These are phyloP conservation scores for Mycena latifolia DNA, from an alignment of 768 basidiomycete genomes.

Conservation along the genomic window DNA sequence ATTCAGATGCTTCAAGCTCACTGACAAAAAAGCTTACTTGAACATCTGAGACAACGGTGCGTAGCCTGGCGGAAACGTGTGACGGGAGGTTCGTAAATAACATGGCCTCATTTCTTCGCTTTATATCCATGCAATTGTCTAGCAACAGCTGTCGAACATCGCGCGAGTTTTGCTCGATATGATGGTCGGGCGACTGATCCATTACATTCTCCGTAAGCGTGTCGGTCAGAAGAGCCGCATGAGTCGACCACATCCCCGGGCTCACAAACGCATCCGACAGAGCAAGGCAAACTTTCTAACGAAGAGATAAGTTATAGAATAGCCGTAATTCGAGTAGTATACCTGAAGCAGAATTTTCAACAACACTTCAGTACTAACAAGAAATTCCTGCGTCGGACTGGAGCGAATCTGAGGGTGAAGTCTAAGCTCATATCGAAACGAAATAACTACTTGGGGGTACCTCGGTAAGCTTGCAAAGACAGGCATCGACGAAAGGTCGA, in stretches of 20 bases:
- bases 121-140: slow-evolving; percentile 77
- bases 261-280: slow-evolving; percentile 81
- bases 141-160: slow-evolving; percentile 63
- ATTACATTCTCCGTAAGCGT: slow-evolving; percentile 59
- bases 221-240: slow-evolving; percentile 61
- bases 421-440: not conserved
- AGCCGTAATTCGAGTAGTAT: slow-evolving; percentile 25
- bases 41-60: slow-evolving; percentile 68
- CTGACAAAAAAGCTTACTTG: slow-evolving; percentile 50
- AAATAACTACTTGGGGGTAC: slow-evolving; percentile 45
- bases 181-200: slow-evolving; percentile 44
- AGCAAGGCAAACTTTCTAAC: slow-evolving; percentile 76
- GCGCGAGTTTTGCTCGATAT: slow-evolving; percentile 54
- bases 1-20: not conserved
- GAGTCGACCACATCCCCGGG: slow-evolving; percentile 73
- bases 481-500: slow-evolving; percentile 79
- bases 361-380: slow-evolving; percentile 64
- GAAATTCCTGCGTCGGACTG: slow-evolving; percentile 66
- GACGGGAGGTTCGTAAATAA: slow-evolving; percentile 76
- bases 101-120: slow-evolving; percentile 84
- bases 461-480: slow-evolving; percentile 74
- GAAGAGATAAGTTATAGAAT: slow-evolving; percentile 6
- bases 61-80: slow-evolving; percentile 69
- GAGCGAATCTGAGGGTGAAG: slow-evolving; percentile 61
- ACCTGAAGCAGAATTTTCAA: slow-evolving; percentile 76